phyloP scores from a whole-genome alignment of 305 asterid species.

The Nicotiana rustica region DNA sequence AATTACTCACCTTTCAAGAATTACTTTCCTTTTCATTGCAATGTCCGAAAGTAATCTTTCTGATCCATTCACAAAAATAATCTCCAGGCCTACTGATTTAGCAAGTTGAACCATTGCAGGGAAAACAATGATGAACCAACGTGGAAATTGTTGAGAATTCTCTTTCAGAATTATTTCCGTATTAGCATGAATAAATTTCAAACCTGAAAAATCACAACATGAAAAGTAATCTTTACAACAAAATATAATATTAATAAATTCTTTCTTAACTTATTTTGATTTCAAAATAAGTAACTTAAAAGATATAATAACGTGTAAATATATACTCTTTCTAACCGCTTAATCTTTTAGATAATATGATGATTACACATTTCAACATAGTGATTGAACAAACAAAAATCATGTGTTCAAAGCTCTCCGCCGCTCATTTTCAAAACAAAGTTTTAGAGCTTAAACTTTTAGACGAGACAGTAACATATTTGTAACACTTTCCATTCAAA shows the following conservation, averaged over 20 bases:
- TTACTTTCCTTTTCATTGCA: slow-evolving; percentile 41
- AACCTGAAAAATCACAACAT: slow-evolving; percentile 40
- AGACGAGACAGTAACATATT: no score
- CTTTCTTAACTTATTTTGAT: not conserved
- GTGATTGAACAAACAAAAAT: no score
- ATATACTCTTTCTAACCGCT: no score
- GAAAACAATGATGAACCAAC: slow-evolving; percentile 57
- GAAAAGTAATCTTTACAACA: no score
- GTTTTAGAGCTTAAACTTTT: no score
- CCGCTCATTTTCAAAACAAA: no score
- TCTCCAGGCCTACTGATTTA: slow-evolving; percentile 43
- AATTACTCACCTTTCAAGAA: slow-evolving; percentile 46
- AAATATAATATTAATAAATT: not conserved
- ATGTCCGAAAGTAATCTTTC: slow-evolving; percentile 35
- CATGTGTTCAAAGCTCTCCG: no score
- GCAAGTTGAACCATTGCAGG: slow-evolving; percentile 64
- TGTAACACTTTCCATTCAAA: not conserved
- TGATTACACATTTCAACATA: no score
- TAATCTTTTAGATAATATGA: no score
- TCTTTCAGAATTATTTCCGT: slow-evolving; percentile 43
- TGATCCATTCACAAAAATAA: slow-evolving; percentile 40
- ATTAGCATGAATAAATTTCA: slow-evolving; percentile 49
- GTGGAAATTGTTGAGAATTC: slow-evolving; percentile 49
- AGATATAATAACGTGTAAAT: no score
- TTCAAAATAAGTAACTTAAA: no score